Evolutionary conservation across 345 rosid genomes (phyloP), one percentile per base, ranked within the genome.

Genomic region (Syzygium jambos): DNA sequence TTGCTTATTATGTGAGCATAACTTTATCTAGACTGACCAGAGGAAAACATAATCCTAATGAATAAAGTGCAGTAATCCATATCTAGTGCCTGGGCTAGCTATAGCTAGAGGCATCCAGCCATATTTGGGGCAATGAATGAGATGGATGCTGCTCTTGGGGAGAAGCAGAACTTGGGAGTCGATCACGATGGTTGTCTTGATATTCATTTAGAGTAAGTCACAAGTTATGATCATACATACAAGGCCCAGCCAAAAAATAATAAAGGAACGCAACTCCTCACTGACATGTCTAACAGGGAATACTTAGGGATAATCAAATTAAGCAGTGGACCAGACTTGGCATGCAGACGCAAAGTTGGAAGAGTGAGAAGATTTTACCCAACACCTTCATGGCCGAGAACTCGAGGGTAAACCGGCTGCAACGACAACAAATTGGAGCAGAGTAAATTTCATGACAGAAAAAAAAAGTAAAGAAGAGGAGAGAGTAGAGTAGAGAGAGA

Each of bases 331-430:
- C 73, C 19, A n/a, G 73, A 61, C 73, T 61, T 61, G 73, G 73
- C 34, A 15, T 61, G 17, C 16, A 52, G 16, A 52, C 16, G 54
- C 17, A 52, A 52, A 13, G 9, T 3, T 61, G 27, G n/a, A 16
- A 25, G 15, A 13, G 34, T 55, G 19, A 30, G 77, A 27, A 61
- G 73, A 61, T n/a, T 61, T 61, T 59, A 59, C 65, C 73, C 34
- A 16, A 61, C 73, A n/a, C 73, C 30, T 61, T 61, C 73, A 30
- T 61, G 73, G 73, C 73, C 73, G 9, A 61, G 73, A 61, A 61
- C 73, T 77, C 97, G 93, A 91, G 96, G 96, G 65, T 90, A 95
- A 83, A 92, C 91, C 78, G 92, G 93, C 88, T 93, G 93, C 21
- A 52, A 57, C 38, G 19, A 8, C 41, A 38, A 23, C 41, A 16